Base-by-base conservation (phyloP, 2,329 filamentous ascomycete species). In the Graphilbum sp. region DNA sequence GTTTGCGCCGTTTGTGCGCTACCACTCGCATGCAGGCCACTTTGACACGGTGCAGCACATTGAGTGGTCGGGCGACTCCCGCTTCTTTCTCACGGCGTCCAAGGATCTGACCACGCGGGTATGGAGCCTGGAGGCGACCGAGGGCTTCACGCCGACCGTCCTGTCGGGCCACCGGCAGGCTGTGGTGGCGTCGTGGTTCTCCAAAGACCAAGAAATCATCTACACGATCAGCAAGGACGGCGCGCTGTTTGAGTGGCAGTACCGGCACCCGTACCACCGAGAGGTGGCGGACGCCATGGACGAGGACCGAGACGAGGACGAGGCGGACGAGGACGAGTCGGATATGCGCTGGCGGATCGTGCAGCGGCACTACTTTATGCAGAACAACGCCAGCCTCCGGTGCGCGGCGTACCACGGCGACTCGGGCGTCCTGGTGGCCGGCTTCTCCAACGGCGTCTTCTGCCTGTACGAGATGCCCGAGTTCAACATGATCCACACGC, bases 201-300 rank as follows among this genome's bases (percentile, higher is more conserved):
- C 87, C 1, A 77, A 80, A 44, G 78, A 93, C 49, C 90, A 98
- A 54, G 92, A 98, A 60, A 84, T 75, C 35, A 93, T 98, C 38
- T 98, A 90, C 55, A 96, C 90, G 0, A 75, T 94, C 46, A 95
- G 88, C 59, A 92, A 92, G 56, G 92, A 98, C 56, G 92, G 90
- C n/a, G 87, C 90, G 3, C 69, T 96, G 1, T 96, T 96, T 51
- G 73, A 82, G 46, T 98, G 90, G 90, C 77, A 83, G 52, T 98
- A 90, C 57, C 70, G 75, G 53, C 70, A 40, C 65, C 72, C 52
- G 60, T 20, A 31, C 6, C 35, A 32, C 16, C 32, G 7, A 3
- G 72, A 59, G n/a, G 31, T 18, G 31, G 9, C 4, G 15, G 17
- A 20, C n/a, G 24, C 18, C 7, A 7, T 19, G 5, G 72, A 59